Evolutionary conservation across 306 rosid genomes (phyloP), one percentile per base, ranked within the genome.

Genomic region (Delonix regia): DNA sequence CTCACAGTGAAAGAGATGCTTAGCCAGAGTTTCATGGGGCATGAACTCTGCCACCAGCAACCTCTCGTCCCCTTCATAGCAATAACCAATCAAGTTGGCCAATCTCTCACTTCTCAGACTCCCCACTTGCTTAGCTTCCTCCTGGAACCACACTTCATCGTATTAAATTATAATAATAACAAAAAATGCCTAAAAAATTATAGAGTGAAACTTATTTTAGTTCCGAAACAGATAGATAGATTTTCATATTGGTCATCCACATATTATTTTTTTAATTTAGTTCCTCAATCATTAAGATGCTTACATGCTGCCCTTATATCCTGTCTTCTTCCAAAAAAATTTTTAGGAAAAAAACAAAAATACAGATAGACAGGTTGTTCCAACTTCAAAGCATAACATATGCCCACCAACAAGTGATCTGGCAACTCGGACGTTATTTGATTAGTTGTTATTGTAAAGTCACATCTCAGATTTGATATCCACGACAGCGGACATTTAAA

Each of bases 1-100:
- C 89, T 85, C 60, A 88, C 91, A 90, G 86, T 90, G 94, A 81
- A 90, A 90, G 75, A 90, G 87, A 79, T 90, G 94, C 53, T 87
- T 90, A 7, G 94, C 94, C 52, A 90, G 85, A 49, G 94, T 90
- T 73, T 88, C 92, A 77, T 88, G 81, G n/a, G 89, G 88, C 92
- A 86, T 86, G 36, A 88, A 90, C 83, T 90, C 94, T 14, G 94
- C 94, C 9, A 90, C 89, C 2, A 90, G 90, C 83, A 90, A 67
- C 70, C 92, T 83, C 80, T 90, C 94, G 0, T 90, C 92, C 5
- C 89, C 94, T 84, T 90, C 92, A 61, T 78, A 88, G 82, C 94
- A 90, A 73, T 91, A 86, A 25, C 94, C 94, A 53, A 90, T 86
- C 82, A 90, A 84, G 80, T 90, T 90, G 48, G 90, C 89, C 80